Percentiles rank a stretch among this genome's conserved stretches.
These are phyloP conservation scores for Lagenidium giganteum DNA, from an alignment of 352 stramenopile species.

Conservation along the genomic window DNA sequence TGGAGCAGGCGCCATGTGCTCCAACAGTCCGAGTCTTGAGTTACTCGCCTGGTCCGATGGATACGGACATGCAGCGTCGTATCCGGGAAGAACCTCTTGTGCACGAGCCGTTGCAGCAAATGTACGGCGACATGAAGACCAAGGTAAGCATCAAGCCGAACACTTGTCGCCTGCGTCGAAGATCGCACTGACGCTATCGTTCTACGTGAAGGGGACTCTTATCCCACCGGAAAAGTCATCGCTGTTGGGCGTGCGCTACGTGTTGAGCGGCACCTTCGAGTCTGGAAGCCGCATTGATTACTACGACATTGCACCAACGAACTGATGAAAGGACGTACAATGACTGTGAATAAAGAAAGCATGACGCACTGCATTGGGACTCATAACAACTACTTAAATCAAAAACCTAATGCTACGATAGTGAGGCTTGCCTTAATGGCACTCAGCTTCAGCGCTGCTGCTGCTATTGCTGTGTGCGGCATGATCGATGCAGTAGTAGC, in stretches of 20 bases:
- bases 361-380: neutral
- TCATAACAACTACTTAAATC: conserved; percentile 4
- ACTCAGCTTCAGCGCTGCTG: neutral
- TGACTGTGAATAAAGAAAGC: too few species aligned
- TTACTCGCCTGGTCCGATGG: conserved; percentile 85
- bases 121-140: conserved; percentile 51
- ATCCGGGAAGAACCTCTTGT: conserved; percentile 49
- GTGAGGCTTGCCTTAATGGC: neutral
- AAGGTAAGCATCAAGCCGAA: conserved; percentile 6
- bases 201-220: conserved; percentile 48
- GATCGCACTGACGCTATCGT: too few species aligned
- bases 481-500: conserved; percentile 66
- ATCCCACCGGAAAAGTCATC: conserved; percentile 53
- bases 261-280: conserved; percentile 41
- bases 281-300: conserved; percentile 78
- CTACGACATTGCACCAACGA: conserved; percentile 37
- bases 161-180: too few species aligned
- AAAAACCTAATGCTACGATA: too few species aligned
- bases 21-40: conserved; percentile 57
- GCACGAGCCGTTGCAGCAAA: conserved; percentile 26
- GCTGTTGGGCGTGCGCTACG: conserved; percentile 46
- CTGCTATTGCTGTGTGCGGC: conserved; percentile 12
- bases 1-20: conserved; percentile 35
- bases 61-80: conserved; percentile 81
- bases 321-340: too few species aligned